phyloP scores from a whole-genome alignment of 805 yeast species.

The Ogataea nitratoaversa region DNA sequence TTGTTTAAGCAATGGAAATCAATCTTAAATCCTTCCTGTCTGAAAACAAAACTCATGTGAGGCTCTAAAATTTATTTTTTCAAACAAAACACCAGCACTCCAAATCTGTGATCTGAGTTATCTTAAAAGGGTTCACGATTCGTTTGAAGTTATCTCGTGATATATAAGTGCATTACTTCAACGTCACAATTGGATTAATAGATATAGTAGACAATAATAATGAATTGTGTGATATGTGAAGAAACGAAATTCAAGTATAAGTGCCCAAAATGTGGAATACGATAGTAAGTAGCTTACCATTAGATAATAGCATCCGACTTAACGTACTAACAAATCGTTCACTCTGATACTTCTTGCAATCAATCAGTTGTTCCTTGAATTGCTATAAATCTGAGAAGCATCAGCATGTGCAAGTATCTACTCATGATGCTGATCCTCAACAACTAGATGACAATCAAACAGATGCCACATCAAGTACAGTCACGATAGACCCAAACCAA shows the following conservation, averaged over 20 bases:
- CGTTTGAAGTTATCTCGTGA: no score
- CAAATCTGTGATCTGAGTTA: neutral
- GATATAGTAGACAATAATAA: conserved; percentile 2
- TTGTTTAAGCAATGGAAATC: neutral
- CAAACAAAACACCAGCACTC: neutral
- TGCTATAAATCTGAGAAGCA: conserved; percentile 54
- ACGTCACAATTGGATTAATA: no score
- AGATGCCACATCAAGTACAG: neutral
- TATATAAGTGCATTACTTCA: no score
- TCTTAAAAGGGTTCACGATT: neutral
- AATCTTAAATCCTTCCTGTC: no score
- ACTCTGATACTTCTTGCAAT: conserved; percentile 6
- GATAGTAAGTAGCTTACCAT: conserved; percentile 35
- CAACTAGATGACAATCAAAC: neutral
- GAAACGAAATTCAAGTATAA: conserved; percentile 37
- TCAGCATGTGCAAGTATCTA: conserved; percentile 17
- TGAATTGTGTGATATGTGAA: conserved; percentile 25
- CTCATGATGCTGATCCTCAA: neutral
- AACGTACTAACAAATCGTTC: neutral
- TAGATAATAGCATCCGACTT: neutral
- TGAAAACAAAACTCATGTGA: neutral
- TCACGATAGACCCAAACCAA: no score
- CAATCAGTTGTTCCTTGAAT: conserved; percentile 47
- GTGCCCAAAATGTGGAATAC: conserved; percentile 43
- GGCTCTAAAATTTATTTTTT: neutral